These are phyloP conservation scores for Datisca glomerata DNA, from an alignment of 306 rosid genomes.

Conservation along the genomic window DNA sequence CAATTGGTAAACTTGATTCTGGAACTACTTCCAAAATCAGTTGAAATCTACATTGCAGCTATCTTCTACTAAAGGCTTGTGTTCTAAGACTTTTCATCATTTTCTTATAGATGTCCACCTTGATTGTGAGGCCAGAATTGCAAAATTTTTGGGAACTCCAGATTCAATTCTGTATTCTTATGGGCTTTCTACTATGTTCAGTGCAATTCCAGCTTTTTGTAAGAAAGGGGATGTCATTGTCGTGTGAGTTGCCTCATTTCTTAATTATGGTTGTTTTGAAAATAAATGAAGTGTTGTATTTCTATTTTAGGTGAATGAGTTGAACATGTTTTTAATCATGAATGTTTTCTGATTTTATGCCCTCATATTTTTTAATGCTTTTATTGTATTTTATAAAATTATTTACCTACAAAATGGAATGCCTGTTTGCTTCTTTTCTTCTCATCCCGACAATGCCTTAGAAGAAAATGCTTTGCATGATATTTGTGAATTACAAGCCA, in stretches of 20 bases:
- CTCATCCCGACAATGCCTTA: too few relatives aligned
- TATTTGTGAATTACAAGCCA: too few relatives aligned
- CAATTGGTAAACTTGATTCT: slow-evolving; percentile 51
- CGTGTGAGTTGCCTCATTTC: slow-evolving; percentile 60
- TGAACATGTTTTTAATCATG: too few relatives aligned
- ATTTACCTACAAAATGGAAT: too few relatives aligned
- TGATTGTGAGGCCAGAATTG: slow-evolving; percentile 96
- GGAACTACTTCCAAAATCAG: slow-evolving; percentile 4
- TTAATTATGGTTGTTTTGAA: not conserved
- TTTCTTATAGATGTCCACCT: slow-evolving; percentile 78
- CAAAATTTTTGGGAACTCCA: slow-evolving; percentile 93
- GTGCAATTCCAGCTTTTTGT: slow-evolving; percentile 97
- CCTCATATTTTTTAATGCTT: too few relatives aligned
- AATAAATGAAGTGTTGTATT: not conserved
- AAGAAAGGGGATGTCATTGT: slow-evolving; percentile 88
- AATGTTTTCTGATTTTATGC: too few relatives aligned
- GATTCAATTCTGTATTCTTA: slow-evolving; percentile 94
- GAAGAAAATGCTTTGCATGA: too few relatives aligned
- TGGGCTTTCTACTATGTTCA: slow-evolving; percentile 96
- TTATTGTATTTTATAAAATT: too few relatives aligned
- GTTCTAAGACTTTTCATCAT: slow-evolving; percentile 4
- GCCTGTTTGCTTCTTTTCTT: too few relatives aligned
- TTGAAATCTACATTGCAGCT: too few relatives aligned
- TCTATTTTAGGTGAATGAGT: not conserved
- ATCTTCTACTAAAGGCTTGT: too few relatives aligned